These are phyloP conservation scores for Rhododendron kiyosumense DNA, from an alignment of 148 eudicot species.

Conservation along the genomic window DNA sequence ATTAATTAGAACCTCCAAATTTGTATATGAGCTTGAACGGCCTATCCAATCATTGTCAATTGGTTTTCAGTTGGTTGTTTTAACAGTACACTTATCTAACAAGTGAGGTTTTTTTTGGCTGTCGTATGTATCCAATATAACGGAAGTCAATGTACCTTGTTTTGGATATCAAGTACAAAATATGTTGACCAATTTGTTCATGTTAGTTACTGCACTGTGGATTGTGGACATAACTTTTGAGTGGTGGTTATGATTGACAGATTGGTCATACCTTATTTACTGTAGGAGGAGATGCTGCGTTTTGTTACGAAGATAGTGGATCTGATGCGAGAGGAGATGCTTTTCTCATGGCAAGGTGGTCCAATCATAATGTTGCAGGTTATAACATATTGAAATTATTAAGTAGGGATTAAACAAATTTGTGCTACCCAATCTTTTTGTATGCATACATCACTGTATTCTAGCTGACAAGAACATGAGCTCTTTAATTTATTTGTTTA, in stretches of 20 bases:
- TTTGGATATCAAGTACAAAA: background rate
- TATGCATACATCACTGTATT: background rate
- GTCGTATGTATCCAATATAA: background rate
- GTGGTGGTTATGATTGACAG: background rate
- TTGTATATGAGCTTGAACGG: too few relatives aligned
- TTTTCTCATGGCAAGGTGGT: constrained; percentile 99
- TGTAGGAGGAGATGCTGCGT: constrained; percentile 86
- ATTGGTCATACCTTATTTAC: constrained; percentile 5
- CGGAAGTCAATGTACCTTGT: background rate
- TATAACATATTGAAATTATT: constrained; percentile 3
- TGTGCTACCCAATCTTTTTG: background rate
- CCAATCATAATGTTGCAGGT: constrained; percentile 97
- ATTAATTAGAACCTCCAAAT: too few relatives aligned
- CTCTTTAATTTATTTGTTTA: background rate
- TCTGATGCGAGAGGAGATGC: constrained; percentile 72
- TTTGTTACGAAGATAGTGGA: constrained; percentile 88
- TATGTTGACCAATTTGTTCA: background rate
- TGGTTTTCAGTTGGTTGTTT: too few relatives aligned
- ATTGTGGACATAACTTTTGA: background rate
- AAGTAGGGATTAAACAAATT: background rate
- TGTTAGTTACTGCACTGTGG: background rate
- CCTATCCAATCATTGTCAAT: too few relatives aligned
- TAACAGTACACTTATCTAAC: background rate
- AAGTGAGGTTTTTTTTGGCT: background rate
- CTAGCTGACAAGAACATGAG: background rate